Conservation (phyloP, 176 grass and related monocot genomes). For the Otatea glauca region DNA sequence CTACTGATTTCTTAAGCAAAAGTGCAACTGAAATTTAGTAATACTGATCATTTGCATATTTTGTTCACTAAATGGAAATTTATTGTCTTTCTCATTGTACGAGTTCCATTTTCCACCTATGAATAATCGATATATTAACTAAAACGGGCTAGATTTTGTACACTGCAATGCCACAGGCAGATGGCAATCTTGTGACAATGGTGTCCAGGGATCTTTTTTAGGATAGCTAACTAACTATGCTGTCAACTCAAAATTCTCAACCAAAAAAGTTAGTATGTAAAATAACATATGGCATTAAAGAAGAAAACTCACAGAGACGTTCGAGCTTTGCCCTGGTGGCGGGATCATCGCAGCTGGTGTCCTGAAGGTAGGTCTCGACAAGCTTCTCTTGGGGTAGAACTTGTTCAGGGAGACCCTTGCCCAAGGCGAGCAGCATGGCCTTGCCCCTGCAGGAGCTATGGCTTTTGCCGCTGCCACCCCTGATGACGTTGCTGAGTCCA, state of each 20-base stretch:
- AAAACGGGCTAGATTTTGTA: constrained; percentile 8
- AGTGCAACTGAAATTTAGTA: not conserved
- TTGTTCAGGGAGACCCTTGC: constrained; percentile 83
- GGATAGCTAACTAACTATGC: not conserved
- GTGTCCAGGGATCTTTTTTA: not conserved
- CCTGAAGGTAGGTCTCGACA: constrained; percentile 69
- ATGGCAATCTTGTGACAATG: not conserved
- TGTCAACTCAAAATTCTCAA: constrained; percentile 3
- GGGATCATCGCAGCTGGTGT: constrained; percentile 66
- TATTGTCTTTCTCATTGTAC: not conserved
- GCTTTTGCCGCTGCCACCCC: constrained; percentile 28
- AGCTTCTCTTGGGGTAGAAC: constrained; percentile 83
- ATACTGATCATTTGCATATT: not conserved
- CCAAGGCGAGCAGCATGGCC: constrained; percentile 76
- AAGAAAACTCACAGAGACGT: constrained; percentile 71
- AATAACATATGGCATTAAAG: not conserved
- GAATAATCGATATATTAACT: not conserved
- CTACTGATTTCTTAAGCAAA: constrained; percentile 8
- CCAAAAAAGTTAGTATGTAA: not conserved
- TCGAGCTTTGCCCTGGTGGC: constrained; percentile 77
- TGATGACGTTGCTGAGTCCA: constrained; percentile 3
- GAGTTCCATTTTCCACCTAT: not conserved
- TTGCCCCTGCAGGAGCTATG: constrained; percentile 49
- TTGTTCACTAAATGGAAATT: not conserved
- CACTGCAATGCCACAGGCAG: not conserved